Conservation (phyloP, 495 filamentous ascomycete species). For the Mycothermus thermophilus region DNA sequence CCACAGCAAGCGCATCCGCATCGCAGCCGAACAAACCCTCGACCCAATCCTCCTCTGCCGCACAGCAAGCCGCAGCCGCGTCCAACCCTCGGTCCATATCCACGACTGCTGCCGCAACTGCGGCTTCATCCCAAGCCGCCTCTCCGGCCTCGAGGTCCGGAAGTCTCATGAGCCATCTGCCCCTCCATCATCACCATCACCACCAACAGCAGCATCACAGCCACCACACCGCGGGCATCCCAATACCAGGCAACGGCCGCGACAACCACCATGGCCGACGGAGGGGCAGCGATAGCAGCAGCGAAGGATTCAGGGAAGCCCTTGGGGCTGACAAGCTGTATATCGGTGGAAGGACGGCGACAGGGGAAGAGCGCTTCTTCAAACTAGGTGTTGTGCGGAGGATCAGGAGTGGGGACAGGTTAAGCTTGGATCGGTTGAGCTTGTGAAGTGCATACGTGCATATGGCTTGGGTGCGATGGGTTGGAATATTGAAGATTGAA, state of each 20-base stretch:
- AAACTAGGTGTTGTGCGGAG: slow-evolving; percentile 46
- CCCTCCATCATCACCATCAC: slow-evolving; percentile 23
- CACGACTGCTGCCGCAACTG: slow-evolving; percentile 12
- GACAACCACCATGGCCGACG: slow-evolving; percentile 28
- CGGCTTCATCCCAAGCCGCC: slow-evolving; percentile 15
- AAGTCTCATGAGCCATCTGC: slow-evolving; percentile 30
- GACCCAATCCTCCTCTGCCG: slow-evolving; percentile 14
- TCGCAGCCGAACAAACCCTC: slow-evolving; percentile 33
- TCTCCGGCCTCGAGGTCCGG: slow-evolving; percentile 22
- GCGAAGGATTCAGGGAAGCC: slow-evolving; percentile 65
- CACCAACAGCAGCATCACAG: slow-evolving; percentile 24
- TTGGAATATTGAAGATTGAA: no score
- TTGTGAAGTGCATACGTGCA: slow-evolving; percentile 29
- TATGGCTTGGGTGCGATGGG: no score
- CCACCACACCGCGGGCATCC: slow-evolving; percentile 21
- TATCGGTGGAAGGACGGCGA: slow-evolving; percentile 73
- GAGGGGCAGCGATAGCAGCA: slow-evolving; percentile 66
- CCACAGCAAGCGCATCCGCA: slow-evolving; percentile 11
- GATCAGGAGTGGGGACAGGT: slow-evolving; percentile 39
- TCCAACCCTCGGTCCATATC: slow-evolving; percentile 10
- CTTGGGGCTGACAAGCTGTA: slow-evolving; percentile 69
- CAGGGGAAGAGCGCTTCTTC: slow-evolving; percentile 79
- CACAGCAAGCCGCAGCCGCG: slow-evolving; percentile 18
- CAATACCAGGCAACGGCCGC: slow-evolving; percentile 18
- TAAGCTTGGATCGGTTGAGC: slow-evolving; percentile 44